Evolutionary conservation across 2,329 filamentous ascomycete genomes (phyloP).

Genomic region (Fusarium bulbicola): DNA sequence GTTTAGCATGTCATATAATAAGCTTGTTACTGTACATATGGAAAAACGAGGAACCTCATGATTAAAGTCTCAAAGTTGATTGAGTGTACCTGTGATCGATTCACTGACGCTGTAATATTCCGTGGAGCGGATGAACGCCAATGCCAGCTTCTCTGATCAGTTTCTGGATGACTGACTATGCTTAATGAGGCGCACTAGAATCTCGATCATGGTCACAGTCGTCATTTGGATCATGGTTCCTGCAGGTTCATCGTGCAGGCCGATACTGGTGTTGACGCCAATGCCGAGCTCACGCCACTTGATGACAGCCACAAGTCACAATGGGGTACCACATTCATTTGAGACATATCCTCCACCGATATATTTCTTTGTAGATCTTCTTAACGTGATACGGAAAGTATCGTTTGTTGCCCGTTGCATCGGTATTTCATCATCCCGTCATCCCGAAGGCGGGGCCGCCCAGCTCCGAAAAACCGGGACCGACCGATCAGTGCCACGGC

Average conservation of each 20-base stretch:
- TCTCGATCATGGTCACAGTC: background rate
- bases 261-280: background rate
- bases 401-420: background rate
- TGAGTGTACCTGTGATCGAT: background rate
- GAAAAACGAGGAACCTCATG: slow-evolving; percentile 8
- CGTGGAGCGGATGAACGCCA: background rate
- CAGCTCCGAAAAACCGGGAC: slow-evolving; percentile 3
- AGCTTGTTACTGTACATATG: slow-evolving; percentile 25
- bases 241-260: slow-evolving; percentile 15
- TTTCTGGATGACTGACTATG: background rate
- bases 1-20: slow-evolving; percentile 27
- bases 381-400: background rate
- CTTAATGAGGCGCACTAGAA: background rate
- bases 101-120: too few relatives aligned
- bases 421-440: background rate
- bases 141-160: background rate
- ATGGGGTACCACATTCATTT: fast-evolving
- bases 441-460: slow-evolving; percentile 10
- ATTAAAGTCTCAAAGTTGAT: background rate
- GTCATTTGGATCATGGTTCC: background rate
- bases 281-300: background rate
- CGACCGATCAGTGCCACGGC: background rate
- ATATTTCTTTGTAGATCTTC: background rate
- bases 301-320: background rate
- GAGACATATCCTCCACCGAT: too few relatives aligned